A percentile compares a stretch with the other conserved stretches of the same genome.
Conservation (phyloP, 768 basidiomycete genomes). For the Chiua virens region DNA sequence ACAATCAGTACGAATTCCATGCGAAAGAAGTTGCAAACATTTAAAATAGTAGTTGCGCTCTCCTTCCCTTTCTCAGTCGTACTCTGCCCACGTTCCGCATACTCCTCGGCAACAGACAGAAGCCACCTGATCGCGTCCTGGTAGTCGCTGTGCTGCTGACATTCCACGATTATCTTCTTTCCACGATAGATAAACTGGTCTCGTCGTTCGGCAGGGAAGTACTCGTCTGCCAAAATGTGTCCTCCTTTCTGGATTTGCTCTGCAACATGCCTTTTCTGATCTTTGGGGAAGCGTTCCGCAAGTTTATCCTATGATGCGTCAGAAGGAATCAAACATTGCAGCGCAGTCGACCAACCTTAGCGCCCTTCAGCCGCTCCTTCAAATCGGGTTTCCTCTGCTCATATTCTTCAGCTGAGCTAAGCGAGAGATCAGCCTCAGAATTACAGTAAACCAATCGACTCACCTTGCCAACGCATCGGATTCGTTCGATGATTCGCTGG, state of each 20-base stretch:
- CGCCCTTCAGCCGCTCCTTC: slow-evolving; percentile 29
- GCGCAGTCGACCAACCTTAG: slow-evolving; percentile 25
- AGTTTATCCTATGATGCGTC: slow-evolving; percentile 37
- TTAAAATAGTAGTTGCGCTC: slow-evolving; percentile 12
- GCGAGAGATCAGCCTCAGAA: background rate
- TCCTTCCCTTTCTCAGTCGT: slow-evolving; percentile 37
- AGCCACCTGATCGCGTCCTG: slow-evolving; percentile 80
- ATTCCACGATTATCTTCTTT: slow-evolving; percentile 93
- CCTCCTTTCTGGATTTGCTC: slow-evolving; percentile 59
- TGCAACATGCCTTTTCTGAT: slow-evolving; percentile 58
- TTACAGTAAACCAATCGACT: background rate
- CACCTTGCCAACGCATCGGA: slow-evolving; percentile 12
- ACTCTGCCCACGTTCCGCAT: slow-evolving; percentile 51
- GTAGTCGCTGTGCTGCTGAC: slow-evolving; percentile 90
- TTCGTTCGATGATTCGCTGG: slow-evolving; percentile 1
- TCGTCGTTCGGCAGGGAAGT: slow-evolving; percentile 86
- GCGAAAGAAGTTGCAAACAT: background rate
- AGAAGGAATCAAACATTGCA: background rate
- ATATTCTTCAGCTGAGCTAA: slow-evolving; percentile 26
- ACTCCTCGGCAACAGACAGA: slow-evolving; percentile 60
- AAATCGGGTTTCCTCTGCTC: slow-evolving; percentile 38
- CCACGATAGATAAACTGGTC: slow-evolving; percentile 92
- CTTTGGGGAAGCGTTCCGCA: slow-evolving; percentile 61
- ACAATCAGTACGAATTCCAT: slow-evolving; percentile 4
- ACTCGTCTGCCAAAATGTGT: slow-evolving; percentile 75